A percentile compares a stretch with the other conserved stretches of the same genome.
Conservation (phyloP, 1,139 yeast species). For the Suhomyces taliae region DNA sequence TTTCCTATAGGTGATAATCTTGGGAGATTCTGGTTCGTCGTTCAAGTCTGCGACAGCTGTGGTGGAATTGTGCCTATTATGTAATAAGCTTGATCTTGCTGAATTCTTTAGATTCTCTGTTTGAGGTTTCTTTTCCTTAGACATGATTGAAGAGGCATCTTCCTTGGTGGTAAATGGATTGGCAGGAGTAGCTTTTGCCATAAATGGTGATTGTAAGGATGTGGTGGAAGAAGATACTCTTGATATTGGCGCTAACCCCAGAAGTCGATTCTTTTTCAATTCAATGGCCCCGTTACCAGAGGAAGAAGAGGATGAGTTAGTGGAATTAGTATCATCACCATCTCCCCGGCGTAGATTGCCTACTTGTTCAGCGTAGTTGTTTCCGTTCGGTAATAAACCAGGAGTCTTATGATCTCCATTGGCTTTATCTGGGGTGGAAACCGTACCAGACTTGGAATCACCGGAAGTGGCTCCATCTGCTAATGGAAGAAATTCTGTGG, state of each 20-base stretch:
- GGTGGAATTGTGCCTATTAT: constrained; percentile 7
- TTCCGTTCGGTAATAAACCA: not conserved
- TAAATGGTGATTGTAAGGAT: constrained; percentile 38
- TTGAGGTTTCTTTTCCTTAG: constrained; percentile 28
- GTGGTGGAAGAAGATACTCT: constrained; percentile 27
- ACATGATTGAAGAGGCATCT: constrained; percentile 47
- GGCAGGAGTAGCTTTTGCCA: constrained; percentile 54
- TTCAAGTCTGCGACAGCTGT: not conserved
- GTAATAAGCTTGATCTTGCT: constrained; percentile 10
- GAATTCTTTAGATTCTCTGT: not conserved
- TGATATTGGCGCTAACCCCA: constrained; percentile 9
- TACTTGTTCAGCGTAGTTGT: constrained; percentile 3
- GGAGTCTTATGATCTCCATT: too few species aligned
- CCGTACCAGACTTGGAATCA: not conserved
- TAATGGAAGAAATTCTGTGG: constrained; percentile 31
- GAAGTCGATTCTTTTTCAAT: constrained; percentile 4
- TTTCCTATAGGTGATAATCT: constrained; percentile 49
- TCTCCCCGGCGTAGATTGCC: constrained; percentile 6
- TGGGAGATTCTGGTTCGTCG: constrained; percentile 32
- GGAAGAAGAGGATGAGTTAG: constrained; percentile 7
- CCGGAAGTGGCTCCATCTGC: not conserved
- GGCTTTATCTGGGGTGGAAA: not conserved
- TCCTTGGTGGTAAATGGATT: constrained; percentile 58
- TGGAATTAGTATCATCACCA: constrained; percentile 13
- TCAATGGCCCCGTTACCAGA: constrained; percentile 3